These are phyloP conservation scores for Sugiyamaella valdiviana DNA, from an alignment of 805 yeast genomes.

Conservation along the genomic window DNA sequence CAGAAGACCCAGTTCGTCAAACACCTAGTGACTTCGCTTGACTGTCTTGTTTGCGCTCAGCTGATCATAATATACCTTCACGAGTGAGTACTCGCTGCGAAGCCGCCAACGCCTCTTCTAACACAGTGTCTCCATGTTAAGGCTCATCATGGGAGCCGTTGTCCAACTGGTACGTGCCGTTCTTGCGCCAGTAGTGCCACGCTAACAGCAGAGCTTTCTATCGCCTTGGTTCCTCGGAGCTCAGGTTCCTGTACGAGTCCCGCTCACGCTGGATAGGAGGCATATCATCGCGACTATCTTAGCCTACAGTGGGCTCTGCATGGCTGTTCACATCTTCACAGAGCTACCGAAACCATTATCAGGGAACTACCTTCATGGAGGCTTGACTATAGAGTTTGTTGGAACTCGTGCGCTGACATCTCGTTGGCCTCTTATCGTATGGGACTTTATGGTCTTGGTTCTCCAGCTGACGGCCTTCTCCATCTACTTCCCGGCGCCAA, in stretches of 20 bases:
- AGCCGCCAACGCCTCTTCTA: neutral
- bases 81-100: constrained; percentile 12
- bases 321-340: constrained; percentile 11
- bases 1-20: constrained; percentile 23
- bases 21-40: constrained; percentile 18
- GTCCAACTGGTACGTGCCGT: constrained; percentile 11
- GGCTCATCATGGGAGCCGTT: constrained; percentile 15
- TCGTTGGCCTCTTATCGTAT: constrained; percentile 13
- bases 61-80: constrained; percentile 22
- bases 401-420: constrained; percentile 17
- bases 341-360: constrained; percentile 12
- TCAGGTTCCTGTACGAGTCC: constrained; percentile 5
- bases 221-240: constrained; percentile 7
- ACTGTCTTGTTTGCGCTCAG: constrained; percentile 17
- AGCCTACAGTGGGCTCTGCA: constrained; percentile 13
- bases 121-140: constrained; percentile 15
- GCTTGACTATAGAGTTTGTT: constrained; percentile 22
- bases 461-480: constrained; percentile 18
- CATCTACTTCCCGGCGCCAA: constrained; percentile 11
- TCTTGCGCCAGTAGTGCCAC: neutral
- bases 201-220: neutral
- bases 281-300: constrained; percentile 15
- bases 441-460: constrained; percentile 18
- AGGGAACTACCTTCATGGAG: constrained; percentile 20
- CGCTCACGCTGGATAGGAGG: constrained; percentile 10